phyloP scores from a whole-genome alignment of 257 asterid species.

The Misopates orontium region DNA sequence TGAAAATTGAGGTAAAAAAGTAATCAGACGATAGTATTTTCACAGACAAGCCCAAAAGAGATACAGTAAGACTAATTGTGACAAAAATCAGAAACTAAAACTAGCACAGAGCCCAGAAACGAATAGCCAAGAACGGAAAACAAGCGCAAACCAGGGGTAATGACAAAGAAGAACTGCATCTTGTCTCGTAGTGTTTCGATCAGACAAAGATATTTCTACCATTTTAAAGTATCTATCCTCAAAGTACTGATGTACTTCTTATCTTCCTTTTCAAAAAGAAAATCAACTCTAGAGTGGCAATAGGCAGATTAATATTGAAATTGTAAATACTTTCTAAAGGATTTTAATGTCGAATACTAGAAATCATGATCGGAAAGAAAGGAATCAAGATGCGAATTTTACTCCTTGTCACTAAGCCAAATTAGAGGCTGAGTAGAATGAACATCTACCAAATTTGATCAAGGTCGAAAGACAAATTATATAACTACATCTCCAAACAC shows the following conservation, averaged over 20 bases:
- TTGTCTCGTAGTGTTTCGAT: too few relatives aligned
- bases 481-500: background rate
- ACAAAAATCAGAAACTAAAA: too few relatives aligned
- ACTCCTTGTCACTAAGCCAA: background rate
- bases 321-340: background rate
- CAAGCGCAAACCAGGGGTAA: background rate
- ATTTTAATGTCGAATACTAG: background rate
- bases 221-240: background rate
- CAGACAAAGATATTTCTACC: background rate
- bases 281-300: background rate
- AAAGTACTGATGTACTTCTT: background rate
- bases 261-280: background rate
- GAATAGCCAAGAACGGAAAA: too few relatives aligned
- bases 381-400: background rate
- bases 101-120: too few relatives aligned
- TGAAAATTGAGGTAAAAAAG: too few relatives aligned
- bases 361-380: background rate
- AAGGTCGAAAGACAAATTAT: background rate
- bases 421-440: background rate
- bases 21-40: too few relatives aligned
- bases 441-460: constrained; percentile 5
- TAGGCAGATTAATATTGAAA: background rate
- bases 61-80: too few relatives aligned
- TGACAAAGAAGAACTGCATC: background rate
- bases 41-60: too few relatives aligned